Percentiles rank a stretch among this genome's conserved stretches.
These are phyloP conservation scores for Alliaria petiolata DNA, from an alignment of 345 rosid species.

Conservation along the genomic window DNA sequence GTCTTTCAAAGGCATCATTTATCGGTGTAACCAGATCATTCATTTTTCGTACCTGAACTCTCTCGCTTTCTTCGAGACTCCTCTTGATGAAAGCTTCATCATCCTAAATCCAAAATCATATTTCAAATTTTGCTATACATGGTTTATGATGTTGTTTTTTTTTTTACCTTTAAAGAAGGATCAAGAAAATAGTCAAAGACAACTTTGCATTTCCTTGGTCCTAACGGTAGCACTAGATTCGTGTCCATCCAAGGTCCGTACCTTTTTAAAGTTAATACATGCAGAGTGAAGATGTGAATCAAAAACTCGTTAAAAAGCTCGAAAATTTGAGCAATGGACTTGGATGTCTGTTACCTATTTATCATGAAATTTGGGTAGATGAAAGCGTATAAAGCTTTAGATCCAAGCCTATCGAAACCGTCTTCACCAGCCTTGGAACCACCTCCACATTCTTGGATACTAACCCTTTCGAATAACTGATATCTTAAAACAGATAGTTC, in stretches of 20 bases:
- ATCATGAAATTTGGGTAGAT: conserved; percentile 97
- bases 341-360: conserved; percentile 46
- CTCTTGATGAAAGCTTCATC: conserved; percentile 54
- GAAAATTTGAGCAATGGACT: not conserved
- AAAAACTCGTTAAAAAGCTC: not conserved
- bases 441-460: conserved; percentile 79
- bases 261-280: conserved; percentile 31
- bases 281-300: not conserved
- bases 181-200: conserved; percentile 88
- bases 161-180: conserved; percentile 51
- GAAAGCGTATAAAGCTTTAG: conserved; percentile 74
- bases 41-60: conserved; percentile 53
- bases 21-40: not conserved
- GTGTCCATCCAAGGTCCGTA: conserved; percentile 99
- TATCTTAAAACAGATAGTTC: not conserved
- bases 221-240: conserved; percentile 74
- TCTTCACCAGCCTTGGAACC: conserved; percentile 35
- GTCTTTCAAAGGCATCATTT: not conserved
- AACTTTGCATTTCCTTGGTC: conserved; percentile 67
- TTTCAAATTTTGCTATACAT: not conserved
- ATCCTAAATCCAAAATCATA: conserved; percentile 37
- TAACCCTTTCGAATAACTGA: conserved; percentile 67
- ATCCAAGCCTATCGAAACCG: conserved; percentile 63
- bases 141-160: not conserved
- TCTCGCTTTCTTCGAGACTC: conserved; percentile 70